phyloP scores from a whole-genome alignment of 352 stramenopile genomes.

The Plasmopara halstedii region DNA sequence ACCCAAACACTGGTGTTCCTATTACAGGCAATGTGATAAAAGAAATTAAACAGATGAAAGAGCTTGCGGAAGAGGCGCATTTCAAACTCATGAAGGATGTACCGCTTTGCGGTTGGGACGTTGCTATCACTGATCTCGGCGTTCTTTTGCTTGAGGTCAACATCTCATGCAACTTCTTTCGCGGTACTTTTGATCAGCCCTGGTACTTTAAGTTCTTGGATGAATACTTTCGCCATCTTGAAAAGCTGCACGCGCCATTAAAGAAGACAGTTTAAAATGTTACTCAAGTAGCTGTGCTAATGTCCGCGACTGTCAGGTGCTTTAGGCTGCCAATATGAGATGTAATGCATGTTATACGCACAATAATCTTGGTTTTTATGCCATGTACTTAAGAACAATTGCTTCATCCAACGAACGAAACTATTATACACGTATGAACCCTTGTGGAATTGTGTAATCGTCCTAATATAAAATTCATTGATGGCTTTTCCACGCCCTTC shows the following conservation, averaged over 20 bases:
- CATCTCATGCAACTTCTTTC: slow-evolving; percentile 95
- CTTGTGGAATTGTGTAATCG: too few relatives aligned
- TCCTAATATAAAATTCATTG: too few relatives aligned
- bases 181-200: slow-evolving; percentile 82
- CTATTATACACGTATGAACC: too few relatives aligned
- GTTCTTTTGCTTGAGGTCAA: slow-evolving; percentile 88
- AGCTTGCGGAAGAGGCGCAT: slow-evolving; percentile 81
- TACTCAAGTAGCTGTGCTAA: background rate
- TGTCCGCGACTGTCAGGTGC: too few relatives aligned
- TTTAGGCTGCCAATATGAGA: too few relatives aligned
- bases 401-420: too few relatives aligned
- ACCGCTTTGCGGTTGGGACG: slow-evolving; percentile 89
- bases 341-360: too few relatives aligned
- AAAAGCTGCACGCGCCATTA: slow-evolving; percentile 41
- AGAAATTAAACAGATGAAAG: slow-evolving; percentile 81
- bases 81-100: slow-evolving; percentile 89
- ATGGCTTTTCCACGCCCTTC: too few relatives aligned
- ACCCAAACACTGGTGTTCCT: slow-evolving; percentile 83
- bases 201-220: slow-evolving; percentile 86
- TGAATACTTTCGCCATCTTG: slow-evolving; percentile 74
- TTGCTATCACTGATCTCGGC: slow-evolving; percentile 87
- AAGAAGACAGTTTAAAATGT: slow-evolving; percentile 26
- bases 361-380: too few relatives aligned
- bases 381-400: too few relatives aligned
- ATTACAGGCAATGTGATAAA: slow-evolving; percentile 86